phyloP scores from a whole-genome alignment of 2,329 filamentous ascomycete species.

The Pyrenochaeta sp. region DNA sequence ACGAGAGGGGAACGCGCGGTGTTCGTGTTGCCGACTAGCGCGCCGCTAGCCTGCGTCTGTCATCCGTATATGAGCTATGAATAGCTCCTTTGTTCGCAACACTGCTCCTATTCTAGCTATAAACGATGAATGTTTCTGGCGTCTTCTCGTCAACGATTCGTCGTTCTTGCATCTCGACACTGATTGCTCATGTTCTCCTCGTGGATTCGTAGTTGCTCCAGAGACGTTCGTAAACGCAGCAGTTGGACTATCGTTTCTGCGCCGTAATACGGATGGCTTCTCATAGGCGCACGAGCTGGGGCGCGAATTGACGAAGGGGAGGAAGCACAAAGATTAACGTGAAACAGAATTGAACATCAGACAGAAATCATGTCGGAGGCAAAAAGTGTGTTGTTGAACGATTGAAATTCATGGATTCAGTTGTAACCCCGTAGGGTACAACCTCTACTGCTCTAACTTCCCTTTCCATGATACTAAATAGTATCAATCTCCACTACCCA shows the following conservation, averaged over 20 bases:
- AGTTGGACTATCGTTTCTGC: not conserved
- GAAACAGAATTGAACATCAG: too few species aligned
- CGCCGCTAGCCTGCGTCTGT: not conserved
- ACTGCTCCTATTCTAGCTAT: not conserved
- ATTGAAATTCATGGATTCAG: constrained; percentile 6
- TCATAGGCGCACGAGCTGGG: not conserved
- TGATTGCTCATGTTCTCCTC: not conserved
- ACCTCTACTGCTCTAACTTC: not conserved
- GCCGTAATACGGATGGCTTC: too few species aligned
- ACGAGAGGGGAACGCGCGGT: not conserved
- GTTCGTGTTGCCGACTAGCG: not conserved
- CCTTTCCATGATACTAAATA: not conserved
- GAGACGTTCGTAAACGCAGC: not conserved
- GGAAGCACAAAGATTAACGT: too few species aligned
- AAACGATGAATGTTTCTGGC: not conserved
- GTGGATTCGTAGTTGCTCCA: not conserved
- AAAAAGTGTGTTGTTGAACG: not conserved
- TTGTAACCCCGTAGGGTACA: constrained; percentile 1
- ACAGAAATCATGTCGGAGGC: not conserved
- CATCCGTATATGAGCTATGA: not conserved
- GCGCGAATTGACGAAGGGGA: not conserved
- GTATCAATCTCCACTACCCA: not conserved
- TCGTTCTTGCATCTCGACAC: not conserved
- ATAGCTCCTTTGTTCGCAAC: not conserved
- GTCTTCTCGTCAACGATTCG: not conserved